phyloP scores from a whole-genome alignment of 2,329 filamentous ascomycete species.

The Ophiostoma quercus region DNA sequence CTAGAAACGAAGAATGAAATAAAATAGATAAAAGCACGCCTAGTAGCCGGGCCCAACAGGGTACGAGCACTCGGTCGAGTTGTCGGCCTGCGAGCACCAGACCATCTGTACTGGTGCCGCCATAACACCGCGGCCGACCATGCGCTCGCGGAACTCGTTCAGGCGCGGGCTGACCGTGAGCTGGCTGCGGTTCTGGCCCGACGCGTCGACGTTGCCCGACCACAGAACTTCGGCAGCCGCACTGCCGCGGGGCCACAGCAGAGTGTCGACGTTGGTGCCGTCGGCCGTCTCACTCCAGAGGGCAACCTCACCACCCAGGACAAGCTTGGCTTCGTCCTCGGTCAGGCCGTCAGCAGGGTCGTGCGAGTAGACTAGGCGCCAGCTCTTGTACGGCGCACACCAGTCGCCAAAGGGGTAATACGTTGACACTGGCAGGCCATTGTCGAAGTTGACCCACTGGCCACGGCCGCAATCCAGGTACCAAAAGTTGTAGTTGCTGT shows the following conservation, averaged over 20 bases:
- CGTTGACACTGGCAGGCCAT: conserved; percentile 45
- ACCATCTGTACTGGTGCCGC: conserved; percentile 65
- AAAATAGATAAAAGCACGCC: background rate
- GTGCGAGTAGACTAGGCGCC: conserved; percentile 75
- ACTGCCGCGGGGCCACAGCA: conserved; percentile 71
- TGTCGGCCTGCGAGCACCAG: conserved; percentile 60
- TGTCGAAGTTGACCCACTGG: conserved; percentile 68
- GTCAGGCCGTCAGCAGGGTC: conserved; percentile 65
- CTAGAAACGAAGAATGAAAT: background rate
- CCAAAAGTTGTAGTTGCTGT: conserved; percentile 73
- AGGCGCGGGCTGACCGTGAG: conserved; percentile 64
- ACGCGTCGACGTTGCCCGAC: conserved; percentile 63
- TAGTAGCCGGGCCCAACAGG: conserved; percentile 26
- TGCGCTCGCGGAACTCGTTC: conserved; percentile 68
- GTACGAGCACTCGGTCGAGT: conserved; percentile 44
- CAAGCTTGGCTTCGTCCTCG: conserved; percentile 55
- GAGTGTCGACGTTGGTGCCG: conserved; percentile 64
- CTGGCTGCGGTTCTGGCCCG: conserved; percentile 65
- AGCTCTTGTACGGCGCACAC: conserved; percentile 74
- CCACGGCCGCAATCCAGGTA: conserved; percentile 81
- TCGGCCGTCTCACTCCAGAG: conserved; percentile 81
- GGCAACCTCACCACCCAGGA: conserved; percentile 76
- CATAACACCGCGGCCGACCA: conserved; percentile 62
- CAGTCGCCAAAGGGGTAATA: conserved; percentile 74
- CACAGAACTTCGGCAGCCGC: conserved; percentile 76